Evolutionary conservation across 495 filamentous ascomycete species (phyloP).

Genomic region (Thermothielavioides terrestris): DNA sequence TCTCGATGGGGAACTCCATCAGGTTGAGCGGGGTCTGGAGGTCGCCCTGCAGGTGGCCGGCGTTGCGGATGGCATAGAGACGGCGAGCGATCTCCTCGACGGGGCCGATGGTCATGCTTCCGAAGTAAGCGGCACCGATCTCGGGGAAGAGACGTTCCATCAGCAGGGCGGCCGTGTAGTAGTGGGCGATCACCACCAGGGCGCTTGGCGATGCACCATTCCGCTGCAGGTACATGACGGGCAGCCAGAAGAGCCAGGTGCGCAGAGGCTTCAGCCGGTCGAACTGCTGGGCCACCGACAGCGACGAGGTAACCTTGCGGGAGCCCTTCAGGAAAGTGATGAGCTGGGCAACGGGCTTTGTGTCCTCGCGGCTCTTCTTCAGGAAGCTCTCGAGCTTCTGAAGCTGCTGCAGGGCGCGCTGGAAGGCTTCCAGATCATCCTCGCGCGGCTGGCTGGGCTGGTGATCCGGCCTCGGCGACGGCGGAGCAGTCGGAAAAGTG

Average conservation of each 20-base stretch:
- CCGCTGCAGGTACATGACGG: slow-evolving; percentile 56
- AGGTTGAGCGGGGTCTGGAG: slow-evolving; percentile 44
- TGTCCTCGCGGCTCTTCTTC: slow-evolving; percentile 62
- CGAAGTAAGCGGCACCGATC: slow-evolving; percentile 78
- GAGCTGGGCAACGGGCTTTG: slow-evolving; percentile 66
- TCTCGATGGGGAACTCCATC: slow-evolving; percentile 57
- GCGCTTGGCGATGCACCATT: slow-evolving; percentile 52
- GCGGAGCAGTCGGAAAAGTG: slow-evolving; percentile 54
- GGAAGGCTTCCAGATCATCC: slow-evolving; percentile 60
- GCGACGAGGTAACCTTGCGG: slow-evolving; percentile 61
- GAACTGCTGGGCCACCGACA: slow-evolving; percentile 73
- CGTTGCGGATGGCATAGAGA: slow-evolving; percentile 42
- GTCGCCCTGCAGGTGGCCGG: slow-evolving; percentile 35
- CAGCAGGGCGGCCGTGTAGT: slow-evolving; percentile 77
- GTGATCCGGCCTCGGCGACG: slow-evolving; percentile 50
- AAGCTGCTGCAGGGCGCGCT: slow-evolving; percentile 58
- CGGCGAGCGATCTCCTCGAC: slow-evolving; percentile 70
- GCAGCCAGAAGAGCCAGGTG: slow-evolving; percentile 93
- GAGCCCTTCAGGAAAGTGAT: slow-evolving; percentile 73
- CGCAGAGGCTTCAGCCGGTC: slow-evolving; percentile 77
- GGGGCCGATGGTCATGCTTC: slow-evolving; percentile 61
- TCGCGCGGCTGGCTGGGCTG: slow-evolving; percentile 49
- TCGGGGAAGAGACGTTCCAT: slow-evolving; percentile 89
- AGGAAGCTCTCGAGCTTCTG: slow-evolving; percentile 63
- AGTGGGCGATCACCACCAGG: slow-evolving; percentile 78